Evolutionary conservation across 202 grass and related monocot species (phyloP).

Genomic region (Panicum hallii): DNA sequence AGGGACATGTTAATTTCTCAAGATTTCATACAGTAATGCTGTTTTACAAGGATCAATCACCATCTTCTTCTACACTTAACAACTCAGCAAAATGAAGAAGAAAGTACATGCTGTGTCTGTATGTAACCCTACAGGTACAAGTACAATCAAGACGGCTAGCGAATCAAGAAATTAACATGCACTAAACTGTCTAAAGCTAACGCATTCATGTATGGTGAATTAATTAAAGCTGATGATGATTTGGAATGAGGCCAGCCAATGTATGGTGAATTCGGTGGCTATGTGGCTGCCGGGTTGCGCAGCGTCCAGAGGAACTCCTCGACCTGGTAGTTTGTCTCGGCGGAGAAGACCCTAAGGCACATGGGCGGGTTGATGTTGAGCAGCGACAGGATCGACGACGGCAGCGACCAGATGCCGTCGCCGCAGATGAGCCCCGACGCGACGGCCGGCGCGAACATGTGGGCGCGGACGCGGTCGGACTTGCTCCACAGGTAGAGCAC

Average conservation of each 20-base stretch:
- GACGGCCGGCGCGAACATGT: slow-evolving; percentile 57
- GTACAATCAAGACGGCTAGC: neutral
- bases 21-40: neutral
- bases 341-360: slow-evolving; percentile 63
- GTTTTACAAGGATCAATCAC: neutral
- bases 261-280: neutral
- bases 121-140: neutral
- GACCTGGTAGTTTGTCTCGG: slow-evolving; percentile 48
- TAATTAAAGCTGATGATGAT: too few species aligned
- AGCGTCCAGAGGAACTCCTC: slow-evolving; percentile 49
- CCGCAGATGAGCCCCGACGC: slow-evolving; percentile 79
- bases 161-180: too few species aligned
- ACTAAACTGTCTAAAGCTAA: too few species aligned
- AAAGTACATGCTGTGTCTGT: neutral
- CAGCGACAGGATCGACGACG: slow-evolving; percentile 61
- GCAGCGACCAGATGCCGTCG: slow-evolving; percentile 73
- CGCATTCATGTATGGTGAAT: too few species aligned
- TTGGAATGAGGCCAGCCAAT: too few species aligned
- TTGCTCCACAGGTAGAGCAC: slow-evolving; percentile 61
- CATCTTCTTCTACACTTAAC: neutral
- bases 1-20: neutral
- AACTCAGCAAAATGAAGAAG: neutral
- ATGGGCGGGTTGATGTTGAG: slow-evolving; percentile 57
- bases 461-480: slow-evolving; percentile 29
- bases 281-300: neutral